Percentiles rank a stretch among this genome's conserved stretches.
These are phyloP conservation scores for Fusarium anthophilum DNA, from an alignment of 2,329 filamentous ascomycete genomes.

Conservation along the genomic window DNA sequence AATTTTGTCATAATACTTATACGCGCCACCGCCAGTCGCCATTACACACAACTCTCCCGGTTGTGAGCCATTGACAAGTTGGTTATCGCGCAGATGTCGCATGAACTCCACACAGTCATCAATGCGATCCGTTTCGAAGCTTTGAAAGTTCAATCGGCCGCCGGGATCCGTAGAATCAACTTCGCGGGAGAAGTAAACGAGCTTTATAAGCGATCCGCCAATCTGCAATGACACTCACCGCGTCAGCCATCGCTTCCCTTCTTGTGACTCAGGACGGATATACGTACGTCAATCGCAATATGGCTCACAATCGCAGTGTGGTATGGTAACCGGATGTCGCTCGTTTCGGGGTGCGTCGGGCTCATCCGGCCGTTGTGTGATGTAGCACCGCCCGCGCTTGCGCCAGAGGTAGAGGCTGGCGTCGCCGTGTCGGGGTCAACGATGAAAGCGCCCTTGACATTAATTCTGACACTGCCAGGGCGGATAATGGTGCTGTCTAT, in stretches of 20 bases:
- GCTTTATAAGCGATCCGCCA: constrained; percentile 92
- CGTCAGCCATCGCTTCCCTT: constrained; percentile 24
- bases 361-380: constrained; percentile 55
- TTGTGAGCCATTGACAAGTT: constrained; percentile 78
- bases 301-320: constrained; percentile 96
- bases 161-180: constrained; percentile 80
- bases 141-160: constrained; percentile 92
- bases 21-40: constrained; percentile 95
- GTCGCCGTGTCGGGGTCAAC: constrained; percentile 79
- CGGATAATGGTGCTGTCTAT: constrained; percentile 69
- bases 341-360: constrained; percentile 73
- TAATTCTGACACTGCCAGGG: constrained; percentile 85
- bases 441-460: constrained; percentile 96
- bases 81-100: constrained; percentile 83
- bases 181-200: constrained; percentile 97
- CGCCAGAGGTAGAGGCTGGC: constrained; percentile 52
- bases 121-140: constrained; percentile 94
- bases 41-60: constrained; percentile 85
- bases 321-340: constrained; percentile 95
- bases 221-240: constrained; percentile 66
- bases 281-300: constrained; percentile 90
- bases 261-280: constrained; percentile 13
- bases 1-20: constrained; percentile 95
- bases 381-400: constrained; percentile 32
- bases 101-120: constrained; percentile 95